Base-by-base conservation (phyloP, 2,329 filamentous ascomycete genomes). In the Botryotinia narcissicola region DNA sequence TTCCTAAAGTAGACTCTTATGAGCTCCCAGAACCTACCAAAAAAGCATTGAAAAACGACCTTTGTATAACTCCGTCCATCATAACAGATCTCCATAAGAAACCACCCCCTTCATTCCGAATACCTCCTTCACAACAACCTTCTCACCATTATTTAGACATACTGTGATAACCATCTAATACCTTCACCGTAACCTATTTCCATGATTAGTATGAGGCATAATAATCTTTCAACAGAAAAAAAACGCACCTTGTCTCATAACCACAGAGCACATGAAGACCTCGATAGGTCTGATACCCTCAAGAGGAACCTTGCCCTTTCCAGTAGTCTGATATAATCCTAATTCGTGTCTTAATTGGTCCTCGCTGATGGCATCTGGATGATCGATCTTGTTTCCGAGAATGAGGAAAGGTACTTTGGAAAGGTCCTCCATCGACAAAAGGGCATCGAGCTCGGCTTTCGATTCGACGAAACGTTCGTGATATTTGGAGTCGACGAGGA, bases 381-480 rank as follows among this genome's bases (percentile, higher is more conserved):
- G 95, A 84, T 99, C 96, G 83, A 99, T 99, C 90, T 99, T 99
- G 90, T 99, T 99, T 80, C 96, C 96, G 76, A 99, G 90, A 79
- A 99, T 90, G 75, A 98, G 90, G 84, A 98, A 98, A 72, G 96
- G 96, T 14, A 97, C 96, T 87, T 97, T 98, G 82, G 90, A 87
- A 57, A 99, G 90, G 82, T 98, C 95, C 85, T 99, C 96, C 95
- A 99, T 98, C 76, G 93, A 91, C 78, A 99, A 89, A 70, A 98
- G 92, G 71, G 93, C 94, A 82, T 99, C 96, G 76, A 99, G 92
- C 87, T 99, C 96, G 80, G 93, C 95, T 87, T 98, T 98, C 81
- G 94, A 93, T 87, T 99, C 96, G 80, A 88, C 83, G 83, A 99
- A 93, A 78, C 96, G 94, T 86, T 98, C 95, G 84, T 94, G 92